Percentiles rank a stretch among this genome's conserved stretches.
Conservation (phyloP, 2,329 filamentous ascomycete genomes). For the Xylariaceae sp. region DNA sequence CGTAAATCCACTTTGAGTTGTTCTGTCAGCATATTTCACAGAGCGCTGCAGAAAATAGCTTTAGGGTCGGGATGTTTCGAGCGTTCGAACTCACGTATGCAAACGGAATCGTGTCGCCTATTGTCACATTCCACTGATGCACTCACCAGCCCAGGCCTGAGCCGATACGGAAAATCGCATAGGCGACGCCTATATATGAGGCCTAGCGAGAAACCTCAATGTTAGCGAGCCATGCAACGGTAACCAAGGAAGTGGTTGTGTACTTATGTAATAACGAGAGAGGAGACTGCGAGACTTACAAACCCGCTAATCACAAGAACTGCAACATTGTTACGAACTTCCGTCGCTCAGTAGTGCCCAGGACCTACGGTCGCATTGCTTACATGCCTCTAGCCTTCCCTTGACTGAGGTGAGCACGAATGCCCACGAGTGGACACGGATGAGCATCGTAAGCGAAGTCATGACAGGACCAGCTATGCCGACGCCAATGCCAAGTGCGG, state of each 20-base stretch:
- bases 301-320: conserved; percentile 12
- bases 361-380: not conserved
- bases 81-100: conserved; percentile 6
- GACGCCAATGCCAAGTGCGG: conserved; percentile 7
- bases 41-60: not conserved
- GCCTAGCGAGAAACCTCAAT: not conserved
- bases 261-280: not conserved
- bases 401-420: conserved; percentile 4
- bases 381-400: conserved; percentile 9
- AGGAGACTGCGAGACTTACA: not conserved
- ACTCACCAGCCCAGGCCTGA: conserved; percentile 13
- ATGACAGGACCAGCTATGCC: conserved; percentile 4
- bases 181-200: conserved; percentile 11
- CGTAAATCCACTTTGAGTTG: conserved; percentile 9
- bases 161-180: conserved; percentile 7
- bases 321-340: not conserved
- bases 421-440: conserved; percentile 7
- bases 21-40: not conserved
- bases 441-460: conserved; percentile 2
- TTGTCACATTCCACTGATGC: conserved; percentile 13
- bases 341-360: no score
- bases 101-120: conserved; percentile 4
- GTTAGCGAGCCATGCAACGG: no score
- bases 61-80: not conserved
- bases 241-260: not conserved